Percentiles rank a stretch among this genome's conserved stretches.
These are phyloP conservation scores for Stentor coeruleus DNA, from an alignment of 73 alveolate genomes.

Conservation along the genomic window DNA sequence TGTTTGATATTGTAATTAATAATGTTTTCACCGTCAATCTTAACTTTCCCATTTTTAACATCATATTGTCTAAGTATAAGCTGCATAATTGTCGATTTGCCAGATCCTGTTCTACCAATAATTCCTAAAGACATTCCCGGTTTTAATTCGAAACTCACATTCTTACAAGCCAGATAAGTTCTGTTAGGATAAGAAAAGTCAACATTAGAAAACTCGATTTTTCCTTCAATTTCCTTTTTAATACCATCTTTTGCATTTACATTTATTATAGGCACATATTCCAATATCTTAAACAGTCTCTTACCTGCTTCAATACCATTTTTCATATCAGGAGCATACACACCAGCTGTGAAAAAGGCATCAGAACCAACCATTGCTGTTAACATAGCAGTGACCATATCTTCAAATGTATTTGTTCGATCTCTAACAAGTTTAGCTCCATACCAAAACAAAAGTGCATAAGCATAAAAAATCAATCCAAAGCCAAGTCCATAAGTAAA, in stretches of 20 bases:
- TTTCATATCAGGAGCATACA: conserved; percentile 1
- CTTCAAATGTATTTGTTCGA: conserved; percentile 25
- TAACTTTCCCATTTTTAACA: conserved; percentile 73
- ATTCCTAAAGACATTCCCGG: conserved; percentile 78
- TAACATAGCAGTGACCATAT: conserved; percentile 29
- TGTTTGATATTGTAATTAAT: conserved; percentile 52
- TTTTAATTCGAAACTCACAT: conserved; percentile 52
- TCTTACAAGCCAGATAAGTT: conserved; percentile 48
- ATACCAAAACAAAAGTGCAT: conserved; percentile 28
- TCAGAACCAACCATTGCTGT: background rate
- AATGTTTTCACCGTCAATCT: conserved; percentile 74
- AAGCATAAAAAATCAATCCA: conserved; percentile 12
- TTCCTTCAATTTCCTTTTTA: conserved; percentile 32
- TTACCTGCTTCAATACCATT: conserved; percentile 28
- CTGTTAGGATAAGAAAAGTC: conserved; percentile 65
- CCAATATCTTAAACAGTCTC: conserved; percentile 26
- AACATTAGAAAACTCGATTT: conserved; percentile 59
- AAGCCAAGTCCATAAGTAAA: background rate
- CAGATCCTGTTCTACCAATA: conserved; percentile 94
- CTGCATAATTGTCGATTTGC: conserved; percentile 81
- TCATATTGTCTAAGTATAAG: conserved; percentile 90
- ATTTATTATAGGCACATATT: conserved; percentile 24
- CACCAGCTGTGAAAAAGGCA: conserved; percentile 25
- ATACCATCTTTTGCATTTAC: conserved; percentile 13
- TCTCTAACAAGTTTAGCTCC: conserved; percentile 32